Base-by-base conservation (phyloP, 169 alveolate genomes). In the Plasmodium ovale region DNA sequence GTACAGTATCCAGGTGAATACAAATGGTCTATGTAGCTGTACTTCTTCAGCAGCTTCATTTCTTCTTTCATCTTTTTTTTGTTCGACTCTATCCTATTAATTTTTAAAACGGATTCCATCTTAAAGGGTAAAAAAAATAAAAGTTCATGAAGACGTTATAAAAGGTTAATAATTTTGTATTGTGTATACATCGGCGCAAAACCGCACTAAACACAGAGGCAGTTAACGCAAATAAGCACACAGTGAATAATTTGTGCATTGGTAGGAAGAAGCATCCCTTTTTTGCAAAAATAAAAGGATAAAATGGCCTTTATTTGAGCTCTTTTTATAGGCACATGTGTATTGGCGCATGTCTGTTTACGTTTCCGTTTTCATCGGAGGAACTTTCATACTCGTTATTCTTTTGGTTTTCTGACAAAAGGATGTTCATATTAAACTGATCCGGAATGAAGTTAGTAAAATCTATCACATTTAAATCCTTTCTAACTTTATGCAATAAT, bases 1-100 rank as follows among this genome's bases (percentile, higher is more conserved):
- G 88, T 60, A 23, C 29, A 74, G 23, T 74, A 74, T 27, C 88
- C 88, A 47, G 72, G 88, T 5, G 88, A 74, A 23, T 74, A 74
- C 19, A 29, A 67, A 37, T 19, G 10, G 71, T 74, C 88, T 12
- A 74, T 74, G 53, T 74, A 74, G 69, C 60, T 67, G 35, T 74
- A 74, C 53, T 62, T 74, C 21, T 67, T 35, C 35, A 74, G 47
- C 12, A 74, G 37, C 54, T 74, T 74, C 69, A n/a, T 59, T 60
- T 74, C 88, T 16, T 59, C 29, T 42, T 60, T 74, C 29, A 58
- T 60, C 42, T 44, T 74, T 74, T 74, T 35, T 35, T 42, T 37
- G 37, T 60, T 74, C 88, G 42, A 59, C 53, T 21, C 47, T 25
- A 31, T 74, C 27, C 29, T 74, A 25, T 25, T 74, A 12, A 44